phyloP scores from a whole-genome alignment of 1,284 basidiomycete genomes.

The Fomitiporia mediterranea region DNA sequence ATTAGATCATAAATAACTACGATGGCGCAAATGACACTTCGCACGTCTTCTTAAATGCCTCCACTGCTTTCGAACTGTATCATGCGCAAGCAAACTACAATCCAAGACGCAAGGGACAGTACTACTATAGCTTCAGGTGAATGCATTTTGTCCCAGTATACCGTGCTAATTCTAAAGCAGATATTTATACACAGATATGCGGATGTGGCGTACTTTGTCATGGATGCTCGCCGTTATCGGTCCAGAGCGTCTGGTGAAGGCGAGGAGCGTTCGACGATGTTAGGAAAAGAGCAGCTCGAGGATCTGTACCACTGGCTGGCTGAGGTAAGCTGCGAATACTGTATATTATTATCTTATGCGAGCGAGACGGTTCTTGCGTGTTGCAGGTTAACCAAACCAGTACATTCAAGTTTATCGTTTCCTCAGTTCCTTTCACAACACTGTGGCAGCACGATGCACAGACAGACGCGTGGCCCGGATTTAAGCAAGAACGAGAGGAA shows the following conservation, averaged over 20 bases:
- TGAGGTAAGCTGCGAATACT: constrained; percentile 36
- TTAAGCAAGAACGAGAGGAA: constrained; percentile 54
- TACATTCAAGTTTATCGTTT: constrained; percentile 79
- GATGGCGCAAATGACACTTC: constrained; percentile 50
- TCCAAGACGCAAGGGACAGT: constrained; percentile 38
- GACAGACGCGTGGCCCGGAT: constrained; percentile 71
- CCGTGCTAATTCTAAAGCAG: no score
- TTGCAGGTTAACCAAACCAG: constrained; percentile 66
- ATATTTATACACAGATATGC: constrained; percentile 41
- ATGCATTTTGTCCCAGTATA: constrained; percentile 2
- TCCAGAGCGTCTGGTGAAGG: constrained; percentile 42
- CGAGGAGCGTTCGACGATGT: constrained; percentile 53
- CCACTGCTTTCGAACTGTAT: constrained; percentile 63
- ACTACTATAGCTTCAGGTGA: constrained; percentile 61
- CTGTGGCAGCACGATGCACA: constrained; percentile 71
- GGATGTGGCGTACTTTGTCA: constrained; percentile 74
- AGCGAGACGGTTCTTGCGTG: background rate
- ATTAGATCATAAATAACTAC: constrained; percentile 40
- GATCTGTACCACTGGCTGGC: constrained; percentile 65
- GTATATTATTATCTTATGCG: background rate
- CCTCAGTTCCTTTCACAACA: constrained; percentile 74
- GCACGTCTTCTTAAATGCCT: constrained; percentile 54
- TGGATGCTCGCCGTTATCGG: constrained; percentile 72
- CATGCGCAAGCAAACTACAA: constrained; percentile 66
- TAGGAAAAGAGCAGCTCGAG: constrained; percentile 64